Percentiles rank a stretch among this genome's conserved stretches.
These are phyloP conservation scores for Aspergillus fructus DNA, from an alignment of 2,329 filamentous ascomycete species.

Conservation along the genomic window DNA sequence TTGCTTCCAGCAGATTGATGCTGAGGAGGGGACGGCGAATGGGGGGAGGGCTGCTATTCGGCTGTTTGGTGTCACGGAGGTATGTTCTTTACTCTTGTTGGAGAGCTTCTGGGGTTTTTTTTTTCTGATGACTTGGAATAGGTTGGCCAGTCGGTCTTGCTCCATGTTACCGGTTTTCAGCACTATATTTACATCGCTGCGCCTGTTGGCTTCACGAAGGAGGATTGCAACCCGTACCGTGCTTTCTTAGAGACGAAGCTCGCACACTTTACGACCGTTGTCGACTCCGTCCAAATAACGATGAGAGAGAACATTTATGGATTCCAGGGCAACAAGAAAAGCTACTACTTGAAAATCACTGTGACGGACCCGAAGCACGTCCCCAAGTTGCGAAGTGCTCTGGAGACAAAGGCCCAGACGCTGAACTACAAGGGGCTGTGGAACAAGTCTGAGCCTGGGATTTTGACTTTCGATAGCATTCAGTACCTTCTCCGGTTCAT, in stretches of 20 bases:
- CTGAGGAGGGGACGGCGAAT: constrained; percentile 80
- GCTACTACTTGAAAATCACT: constrained; percentile 88
- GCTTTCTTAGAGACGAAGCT: constrained; percentile 77
- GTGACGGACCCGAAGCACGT: constrained; percentile 88
- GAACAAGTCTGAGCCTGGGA: constrained; percentile 67
- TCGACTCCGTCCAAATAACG: constrained; percentile 77
- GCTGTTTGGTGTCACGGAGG: constrained; percentile 88
- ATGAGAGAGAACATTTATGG: constrained; percentile 90
- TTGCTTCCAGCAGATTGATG: constrained; percentile 95
- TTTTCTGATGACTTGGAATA: constrained; percentile 27
- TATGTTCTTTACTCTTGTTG: constrained; percentile 35
- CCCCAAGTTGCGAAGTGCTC: constrained; percentile 68
- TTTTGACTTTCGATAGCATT: constrained; percentile 93
- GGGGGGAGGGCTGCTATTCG: constrained; percentile 78
- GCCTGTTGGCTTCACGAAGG: constrained; percentile 73
- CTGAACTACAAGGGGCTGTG: constrained; percentile 92
- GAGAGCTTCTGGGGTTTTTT: not conserved
- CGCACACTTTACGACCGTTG: constrained; percentile 69
- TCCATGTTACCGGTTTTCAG: constrained; percentile 93
- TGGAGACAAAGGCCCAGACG: constrained; percentile 64
- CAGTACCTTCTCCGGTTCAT: constrained; percentile 96
- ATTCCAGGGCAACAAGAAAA: constrained; percentile 90
- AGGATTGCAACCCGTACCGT: constrained; percentile 77
- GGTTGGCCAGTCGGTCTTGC: constrained; percentile 82
- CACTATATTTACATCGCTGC: constrained; percentile 96